Evolutionary conservation across 225 moss, liverwort and hornwort species (phyloP), one percentile per base, ranked within the genome.

Genomic region (Takakia lepidozioides): DNA sequence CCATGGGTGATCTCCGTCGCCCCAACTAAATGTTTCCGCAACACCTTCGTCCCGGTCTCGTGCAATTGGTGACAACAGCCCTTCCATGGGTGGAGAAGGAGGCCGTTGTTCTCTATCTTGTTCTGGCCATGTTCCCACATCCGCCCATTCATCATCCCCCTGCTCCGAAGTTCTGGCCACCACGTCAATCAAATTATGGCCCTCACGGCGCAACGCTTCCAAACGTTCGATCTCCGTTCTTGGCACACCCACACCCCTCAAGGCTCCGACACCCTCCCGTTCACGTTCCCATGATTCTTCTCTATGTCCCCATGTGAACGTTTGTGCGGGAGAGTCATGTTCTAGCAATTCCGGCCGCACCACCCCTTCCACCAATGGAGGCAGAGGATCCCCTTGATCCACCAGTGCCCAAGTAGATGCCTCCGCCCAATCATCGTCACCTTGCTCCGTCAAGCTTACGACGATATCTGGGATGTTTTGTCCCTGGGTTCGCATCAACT

Each of bases 171-270:
- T 10, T 1, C 28, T 30, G 0, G 55, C 24, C 44, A 62, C 49
- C 7, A 67, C 21, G 0, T 64, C 56, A 0, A 42, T 42, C 18
- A 62, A 38, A 14, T 56, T 34, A 2, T 55, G 58, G 2, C 67
- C 64, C 0, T n/a, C 34, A 2, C 23, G 43, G 1, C 45, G 26
- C 8, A 72, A n/a, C 58, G 71, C 76, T 1, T 77, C 44, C 1
- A 68, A 22, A 15, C 72, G 60, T 47, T 72, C 57, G 1, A 14
- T 55, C 3, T 65, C 72, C 0, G 71, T 46, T 2, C 68, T 44
- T 1, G 77, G 77, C 1, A 49, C 42, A 0, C 72, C 77, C 0
- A 68, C 22, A 0, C 77, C 72, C 72, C 72, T 0, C 72, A 38
- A n/a, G 36, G 36, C 25, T 21, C 8, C 0, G 54, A 56, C 3